Evolutionary conservation across 257 asterid genomes (phyloP), one percentile per base, ranked within the genome.

Genomic region (Capsicum pubescens): DNA sequence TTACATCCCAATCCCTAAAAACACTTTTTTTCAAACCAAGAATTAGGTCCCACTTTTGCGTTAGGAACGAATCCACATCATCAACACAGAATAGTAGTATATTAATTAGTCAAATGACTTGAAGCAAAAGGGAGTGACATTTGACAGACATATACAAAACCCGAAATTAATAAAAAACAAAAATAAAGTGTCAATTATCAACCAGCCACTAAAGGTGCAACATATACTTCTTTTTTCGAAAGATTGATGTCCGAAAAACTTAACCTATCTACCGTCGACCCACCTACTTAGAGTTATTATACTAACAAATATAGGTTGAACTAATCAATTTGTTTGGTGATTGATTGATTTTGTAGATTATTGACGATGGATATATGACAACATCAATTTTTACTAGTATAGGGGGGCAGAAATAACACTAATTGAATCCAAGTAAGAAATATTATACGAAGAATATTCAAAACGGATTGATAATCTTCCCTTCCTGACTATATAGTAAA

Each of bases 61-160:
- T 59, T 60, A 52, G 7, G 60, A 46, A 57, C 21, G 57, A 83
- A 54, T 56, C 84, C 90, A 86, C 88, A 42, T 39, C 74, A 82
- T 32, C 2, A 84, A 52, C 63, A 76, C 16, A 52, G 1, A 32
- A 76, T 50, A 26, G 32, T 50, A 52, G 7, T 50, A 21, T 7
- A 72, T 72, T 72, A 76, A 76, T 74, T 74, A 74, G 81, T 50
- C 46, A 74, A 50, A 12, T 50, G 35, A 50, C 80, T 74, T 74
- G 60, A 74, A 19, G 60, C 60, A 50, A 50, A 48, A 74, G 80
- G 42, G 39, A 48, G 12, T 6, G 60, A 52, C 21, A 50, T 74
- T 74, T 11, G 46, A 72, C 19, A 9, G 36, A 46, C 1, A 46
- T n/a, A 36, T 26, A 26, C 13, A 48, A 72, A 69, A 72, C n/a